Evolutionary conservation across 1,139 yeast species (phyloP).

Genomic region (Diutina sp.): DNA sequence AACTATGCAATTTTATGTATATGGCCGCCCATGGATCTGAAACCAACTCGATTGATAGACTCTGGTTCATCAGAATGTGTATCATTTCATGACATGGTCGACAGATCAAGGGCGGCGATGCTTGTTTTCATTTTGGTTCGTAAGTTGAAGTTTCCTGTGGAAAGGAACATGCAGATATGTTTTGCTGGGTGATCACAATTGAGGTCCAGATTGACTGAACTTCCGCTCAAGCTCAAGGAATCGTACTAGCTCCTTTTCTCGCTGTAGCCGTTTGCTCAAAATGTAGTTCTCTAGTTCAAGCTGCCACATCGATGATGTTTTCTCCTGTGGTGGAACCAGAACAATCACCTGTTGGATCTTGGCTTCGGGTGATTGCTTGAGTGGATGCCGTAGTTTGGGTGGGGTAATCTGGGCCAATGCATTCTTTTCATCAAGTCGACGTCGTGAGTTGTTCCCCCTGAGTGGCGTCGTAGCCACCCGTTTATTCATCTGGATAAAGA

Average conservation of each 20-base stretch:
- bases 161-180: background rate
- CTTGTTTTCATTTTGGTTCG: background rate
- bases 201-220: background rate
- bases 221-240: background rate
- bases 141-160: background rate
- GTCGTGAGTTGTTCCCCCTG: background rate
- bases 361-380: background rate
- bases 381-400: background rate
- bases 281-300: background rate
- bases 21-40: background rate
- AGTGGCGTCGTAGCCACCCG: slow-evolving; percentile 2
- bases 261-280: background rate
- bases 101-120: background rate
- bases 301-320: background rate
- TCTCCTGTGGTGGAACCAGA: background rate
- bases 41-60: background rate
- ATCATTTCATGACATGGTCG: background rate
- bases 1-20: background rate
- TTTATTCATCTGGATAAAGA: background rate
- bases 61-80: background rate
- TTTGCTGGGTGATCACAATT: background rate
- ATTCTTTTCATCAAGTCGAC: background rate
- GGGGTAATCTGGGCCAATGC: background rate
- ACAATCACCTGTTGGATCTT: background rate
- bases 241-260: background rate